Percentiles rank a stretch among this genome's conserved stretches.
phyloP scores from a whole-genome alignment of 306 rosid species.

The Cicer chorassanicum region DNA sequence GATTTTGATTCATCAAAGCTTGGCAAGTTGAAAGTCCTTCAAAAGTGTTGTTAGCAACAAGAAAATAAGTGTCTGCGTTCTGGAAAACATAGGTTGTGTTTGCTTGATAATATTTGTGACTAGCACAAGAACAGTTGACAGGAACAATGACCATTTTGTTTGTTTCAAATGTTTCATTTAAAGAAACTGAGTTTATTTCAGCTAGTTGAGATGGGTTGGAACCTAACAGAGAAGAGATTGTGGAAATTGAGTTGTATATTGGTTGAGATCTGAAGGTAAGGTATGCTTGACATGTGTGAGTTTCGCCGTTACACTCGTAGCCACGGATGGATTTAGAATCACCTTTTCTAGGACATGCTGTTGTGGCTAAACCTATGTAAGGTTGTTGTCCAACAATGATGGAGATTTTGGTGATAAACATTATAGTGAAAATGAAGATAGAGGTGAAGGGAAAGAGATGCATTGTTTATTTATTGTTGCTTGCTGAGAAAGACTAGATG shows the following conservation, averaged over 20 bases:
- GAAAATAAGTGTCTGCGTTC: slow-evolving; percentile 36
- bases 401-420: slow-evolving; percentile 39
- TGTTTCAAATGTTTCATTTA: slow-evolving; percentile 53
- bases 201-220: slow-evolving; percentile 68
- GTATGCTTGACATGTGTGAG: slow-evolving; percentile 70
- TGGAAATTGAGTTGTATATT: slow-evolving; percentile 62
- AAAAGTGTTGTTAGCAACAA: slow-evolving; percentile 60
- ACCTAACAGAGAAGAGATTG: slow-evolving; percentile 63
- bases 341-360: slow-evolving; percentile 52
- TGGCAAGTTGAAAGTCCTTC: slow-evolving; percentile 88
- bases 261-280: slow-evolving; percentile 80
- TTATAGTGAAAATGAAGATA: slow-evolving; percentile 39
- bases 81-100: slow-evolving; percentile 60
- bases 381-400: slow-evolving; percentile 70
- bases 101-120: slow-evolving; percentile 61
- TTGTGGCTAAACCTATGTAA: slow-evolving; percentile 60
- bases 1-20: slow-evolving; percentile 57
- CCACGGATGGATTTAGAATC: slow-evolving; percentile 63
- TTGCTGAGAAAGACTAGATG: slow-evolving; percentile 15
- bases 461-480: slow-evolving; percentile 56
- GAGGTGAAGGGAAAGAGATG: slow-evolving; percentile 37
- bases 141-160: slow-evolving; percentile 74
- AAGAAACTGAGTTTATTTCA: slow-evolving; percentile 57
- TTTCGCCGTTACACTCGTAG: slow-evolving; percentile 67
- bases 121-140: slow-evolving; percentile 71